Percentiles rank a stretch among this genome's conserved stretches.
Conservation (phyloP, 2,329 filamentous ascomycete species). For the Colletotrichum chlorophyti region DNA sequence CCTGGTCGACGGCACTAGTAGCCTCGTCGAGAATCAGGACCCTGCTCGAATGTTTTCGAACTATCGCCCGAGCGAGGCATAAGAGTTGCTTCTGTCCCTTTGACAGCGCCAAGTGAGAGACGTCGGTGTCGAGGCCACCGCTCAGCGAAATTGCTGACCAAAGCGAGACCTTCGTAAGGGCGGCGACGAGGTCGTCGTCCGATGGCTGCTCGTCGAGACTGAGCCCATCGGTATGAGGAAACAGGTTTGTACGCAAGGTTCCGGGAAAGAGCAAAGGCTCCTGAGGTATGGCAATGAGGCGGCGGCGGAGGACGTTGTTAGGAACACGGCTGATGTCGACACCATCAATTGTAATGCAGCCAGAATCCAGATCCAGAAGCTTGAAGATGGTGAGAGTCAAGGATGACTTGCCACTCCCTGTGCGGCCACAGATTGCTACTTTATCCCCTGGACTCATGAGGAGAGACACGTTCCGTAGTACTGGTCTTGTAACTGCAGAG, state of each 20-base stretch:
- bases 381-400: conserved; percentile 31
- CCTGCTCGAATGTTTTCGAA: conserved; percentile 32
- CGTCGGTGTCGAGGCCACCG: conserved; percentile 29
- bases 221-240: background rate
- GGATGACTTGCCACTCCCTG: conserved; percentile 32
- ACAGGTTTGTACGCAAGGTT: conserved; percentile 5
- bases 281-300: conserved; percentile 41
- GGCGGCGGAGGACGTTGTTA: conserved; percentile 34
- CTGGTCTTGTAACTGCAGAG: conserved; percentile 1
- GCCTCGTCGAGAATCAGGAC: conserved; percentile 75
- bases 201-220: conserved; percentile 4
- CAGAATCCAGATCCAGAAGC: conserved; percentile 35
- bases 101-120: conserved; percentile 29
- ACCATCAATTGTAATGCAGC: conserved; percentile 37
- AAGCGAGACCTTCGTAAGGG: conserved; percentile 28
- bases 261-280: conserved; percentile 32
- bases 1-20: conserved; percentile 63
- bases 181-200: conserved; percentile 25
- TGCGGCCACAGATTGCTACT: conserved; percentile 34
- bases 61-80: conserved; percentile 33
- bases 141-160: conserved; percentile 20
- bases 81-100: conserved; percentile 33
- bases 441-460: conserved; percentile 30
- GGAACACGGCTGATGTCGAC: conserved; percentile 34
- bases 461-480: conserved; percentile 29